These are phyloP conservation scores for Melanogaster broomeanus DNA, from an alignment of 768 basidiomycete species.

Conservation along the genomic window DNA sequence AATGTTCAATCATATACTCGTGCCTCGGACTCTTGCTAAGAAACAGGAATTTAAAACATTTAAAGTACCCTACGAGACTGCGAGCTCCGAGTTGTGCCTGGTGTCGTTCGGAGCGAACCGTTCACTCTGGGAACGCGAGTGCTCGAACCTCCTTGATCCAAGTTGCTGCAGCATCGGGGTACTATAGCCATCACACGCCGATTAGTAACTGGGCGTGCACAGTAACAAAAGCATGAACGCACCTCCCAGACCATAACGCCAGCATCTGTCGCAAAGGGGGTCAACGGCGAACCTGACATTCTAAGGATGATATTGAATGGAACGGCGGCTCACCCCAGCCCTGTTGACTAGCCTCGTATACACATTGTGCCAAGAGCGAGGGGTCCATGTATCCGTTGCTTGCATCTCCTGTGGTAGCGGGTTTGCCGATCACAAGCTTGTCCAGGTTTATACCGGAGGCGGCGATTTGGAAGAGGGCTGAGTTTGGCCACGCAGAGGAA, in stretches of 20 bases:
- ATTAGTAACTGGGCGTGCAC: neutral
- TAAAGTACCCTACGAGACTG: neutral
- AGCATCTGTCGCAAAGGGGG: slow-evolving; percentile 1
- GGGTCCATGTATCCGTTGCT: slow-evolving; percentile 59
- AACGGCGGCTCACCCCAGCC: neutral
- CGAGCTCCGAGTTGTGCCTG: neutral
- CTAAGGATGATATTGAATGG: too few species aligned
- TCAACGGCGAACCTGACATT: too few species aligned
- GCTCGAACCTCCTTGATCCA: slow-evolving; percentile 44
- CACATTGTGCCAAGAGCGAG: slow-evolving; percentile 55
- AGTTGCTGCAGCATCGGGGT: slow-evolving; percentile 39
- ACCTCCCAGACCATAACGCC: slow-evolving; percentile 27
- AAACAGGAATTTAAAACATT: too few species aligned
- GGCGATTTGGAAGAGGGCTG: slow-evolving; percentile 48
- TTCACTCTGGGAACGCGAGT: slow-evolving; percentile 37
- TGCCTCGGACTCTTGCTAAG: too few species aligned
- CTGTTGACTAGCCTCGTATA: slow-evolving; percentile 46
- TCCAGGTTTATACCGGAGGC: slow-evolving; percentile 55
- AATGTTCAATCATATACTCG: too few species aligned
- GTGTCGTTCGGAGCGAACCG: neutral
- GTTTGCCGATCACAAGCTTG: slow-evolving; percentile 81
- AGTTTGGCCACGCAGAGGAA: slow-evolving; percentile 40
- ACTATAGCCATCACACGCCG: slow-evolving; percentile 24
- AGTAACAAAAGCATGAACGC: neutral
- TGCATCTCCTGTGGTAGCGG: slow-evolving; percentile 50